Percentiles rank a stretch among this genome's conserved stretches.
These are phyloP conservation scores for Podaxis sp. DNA, from an alignment of 768 basidiomycete genomes.

Conservation along the genomic window DNA sequence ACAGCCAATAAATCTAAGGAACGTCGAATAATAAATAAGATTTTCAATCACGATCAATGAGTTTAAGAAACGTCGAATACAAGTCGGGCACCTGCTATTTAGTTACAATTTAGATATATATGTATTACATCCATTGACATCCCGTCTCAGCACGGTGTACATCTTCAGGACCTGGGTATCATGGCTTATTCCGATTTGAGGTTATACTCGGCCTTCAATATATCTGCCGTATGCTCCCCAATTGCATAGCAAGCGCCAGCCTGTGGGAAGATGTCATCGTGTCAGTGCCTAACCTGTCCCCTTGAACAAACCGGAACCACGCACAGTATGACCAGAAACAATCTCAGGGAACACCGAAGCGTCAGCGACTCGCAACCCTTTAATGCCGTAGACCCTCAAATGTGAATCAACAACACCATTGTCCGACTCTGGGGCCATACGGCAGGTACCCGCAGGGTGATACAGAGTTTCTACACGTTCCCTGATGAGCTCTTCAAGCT, in stretches of 20 bases:
- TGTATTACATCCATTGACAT: neutral
- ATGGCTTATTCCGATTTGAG: neutral
- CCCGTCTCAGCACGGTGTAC: neutral
- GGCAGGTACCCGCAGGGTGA: constrained; percentile 44
- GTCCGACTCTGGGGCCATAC: constrained; percentile 41
- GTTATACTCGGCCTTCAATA: constrained; percentile 26
- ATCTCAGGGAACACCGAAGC: constrained; percentile 18
- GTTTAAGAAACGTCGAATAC: too few species aligned
- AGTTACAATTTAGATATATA: neutral
- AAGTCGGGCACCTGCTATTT: too few species aligned
- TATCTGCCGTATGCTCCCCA: constrained; percentile 31
- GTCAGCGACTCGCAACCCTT: constrained; percentile 36
- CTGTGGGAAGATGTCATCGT: constrained; percentile 5
- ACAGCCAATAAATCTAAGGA: too few species aligned
- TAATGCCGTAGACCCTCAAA: constrained; percentile 43
- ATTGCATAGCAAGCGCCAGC: constrained; percentile 32
- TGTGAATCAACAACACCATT: constrained; percentile 45
- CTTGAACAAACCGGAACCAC: neutral
- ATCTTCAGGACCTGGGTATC: neutral
- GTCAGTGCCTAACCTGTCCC: neutral
- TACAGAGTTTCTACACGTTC: constrained; percentile 46
- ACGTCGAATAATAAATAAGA: neutral
- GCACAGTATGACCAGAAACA: constrained; percentile 18
- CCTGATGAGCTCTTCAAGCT: constrained; percentile 37
- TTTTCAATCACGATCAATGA: too few species aligned